Conservation (phyloP, 108 stramenopile species). For the Cyclotella atomus region DNA sequence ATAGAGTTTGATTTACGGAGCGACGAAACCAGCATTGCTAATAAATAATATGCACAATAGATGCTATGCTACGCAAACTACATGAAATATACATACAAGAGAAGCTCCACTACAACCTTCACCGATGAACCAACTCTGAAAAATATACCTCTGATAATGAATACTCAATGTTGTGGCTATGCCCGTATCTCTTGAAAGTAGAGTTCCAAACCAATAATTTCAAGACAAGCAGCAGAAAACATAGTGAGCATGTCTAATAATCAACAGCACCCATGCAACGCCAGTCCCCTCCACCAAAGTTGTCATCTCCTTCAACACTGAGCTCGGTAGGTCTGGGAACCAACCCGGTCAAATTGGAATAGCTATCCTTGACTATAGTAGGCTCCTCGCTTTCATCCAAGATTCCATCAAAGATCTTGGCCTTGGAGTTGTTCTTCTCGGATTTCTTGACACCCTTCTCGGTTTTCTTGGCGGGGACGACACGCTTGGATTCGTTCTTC, state of each 20-base stretch:
- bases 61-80: not conserved
- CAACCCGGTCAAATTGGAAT: constrained; percentile 4
- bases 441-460: not conserved
- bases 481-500: not conserved
- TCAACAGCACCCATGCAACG: constrained; percentile 7
- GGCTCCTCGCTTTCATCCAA: not conserved
- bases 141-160: no score
- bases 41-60: not conserved
- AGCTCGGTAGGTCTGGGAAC: not conserved
- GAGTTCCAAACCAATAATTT: no score
- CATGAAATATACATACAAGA: not conserved
- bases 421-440: not conserved
- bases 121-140: not conserved
- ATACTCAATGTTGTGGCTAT: no score
- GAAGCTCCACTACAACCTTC: not conserved
- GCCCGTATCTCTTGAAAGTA: no score
- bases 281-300: constrained; percentile 15
- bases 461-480: not conserved
- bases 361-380: not conserved
- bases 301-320: not conserved
- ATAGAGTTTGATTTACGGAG: not conserved
- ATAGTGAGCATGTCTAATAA: not conserved
- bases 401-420: constrained; percentile 2
- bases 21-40: not conserved
- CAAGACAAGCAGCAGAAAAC: not conserved